A percentile compares a stretch with the other conserved stretches of the same genome.
Evolutionary conservation across 768 basidiomycete species (phyloP).

Genomic region (Rubroboletus satanas): DNA sequence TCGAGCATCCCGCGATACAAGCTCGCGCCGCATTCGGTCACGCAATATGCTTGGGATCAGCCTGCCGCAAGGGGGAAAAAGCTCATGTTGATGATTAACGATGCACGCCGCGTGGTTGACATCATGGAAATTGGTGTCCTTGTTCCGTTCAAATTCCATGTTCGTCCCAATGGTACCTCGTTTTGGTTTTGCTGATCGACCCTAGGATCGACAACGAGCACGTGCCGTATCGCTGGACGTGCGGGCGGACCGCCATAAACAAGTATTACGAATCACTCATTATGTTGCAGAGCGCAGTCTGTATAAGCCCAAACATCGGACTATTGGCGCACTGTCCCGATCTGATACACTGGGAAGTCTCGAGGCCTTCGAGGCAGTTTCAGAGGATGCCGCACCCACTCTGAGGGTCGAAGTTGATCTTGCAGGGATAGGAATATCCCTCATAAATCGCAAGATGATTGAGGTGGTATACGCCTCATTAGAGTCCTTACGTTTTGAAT

Average conservation of each 20-base stretch:
- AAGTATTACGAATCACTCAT: conserved; percentile 80
- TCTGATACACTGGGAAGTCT: conserved; percentile 66
- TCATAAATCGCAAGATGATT: conserved; percentile 80
- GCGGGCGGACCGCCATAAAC: conserved; percentile 80
- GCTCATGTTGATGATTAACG: conserved; percentile 60
- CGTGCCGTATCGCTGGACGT: conserved; percentile 84
- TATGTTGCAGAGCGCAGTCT: conserved; percentile 83
- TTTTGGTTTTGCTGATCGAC: background rate
- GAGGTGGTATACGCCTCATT: conserved; percentile 89
- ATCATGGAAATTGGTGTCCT: conserved; percentile 95
- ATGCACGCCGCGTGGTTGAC: conserved; percentile 66
- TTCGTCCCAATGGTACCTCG: conserved; percentile 32
- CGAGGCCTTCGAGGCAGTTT: conserved; percentile 82
- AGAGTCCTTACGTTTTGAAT: conserved; percentile 78
- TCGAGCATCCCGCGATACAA: conserved; percentile 44
- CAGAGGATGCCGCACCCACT: conserved; percentile 65
- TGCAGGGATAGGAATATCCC: conserved; percentile 87
- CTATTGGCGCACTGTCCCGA: conserved; percentile 43
- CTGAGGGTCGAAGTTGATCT: conserved; percentile 71
- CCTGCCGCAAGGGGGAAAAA: conserved; percentile 83
- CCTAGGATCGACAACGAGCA: conserved; percentile 52
- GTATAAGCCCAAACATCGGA: conserved; percentile 72
- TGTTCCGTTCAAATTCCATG: conserved; percentile 82
- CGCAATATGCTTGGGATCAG: conserved; percentile 89
- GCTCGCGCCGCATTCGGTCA: conserved; percentile 49